Evolutionary conservation across 345 rosid species (phyloP), one percentile per base, ranked within the genome.

Genomic region (Rhizophora mangle): DNA sequence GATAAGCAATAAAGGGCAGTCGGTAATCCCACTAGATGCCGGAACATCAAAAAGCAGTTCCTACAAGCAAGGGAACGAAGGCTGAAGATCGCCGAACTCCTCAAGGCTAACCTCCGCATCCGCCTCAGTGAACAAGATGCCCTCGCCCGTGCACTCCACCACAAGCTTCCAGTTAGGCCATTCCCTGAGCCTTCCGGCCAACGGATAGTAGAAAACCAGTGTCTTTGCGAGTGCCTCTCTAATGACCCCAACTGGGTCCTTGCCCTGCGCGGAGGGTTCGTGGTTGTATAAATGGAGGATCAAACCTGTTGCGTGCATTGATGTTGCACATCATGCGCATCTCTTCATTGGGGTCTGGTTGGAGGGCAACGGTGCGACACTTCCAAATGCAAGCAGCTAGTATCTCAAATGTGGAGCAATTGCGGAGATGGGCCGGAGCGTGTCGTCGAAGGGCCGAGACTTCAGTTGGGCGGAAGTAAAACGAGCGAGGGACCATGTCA

Each of bases 81-180:
- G 77, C 2, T 67, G 62, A 36, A 73, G 71, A 52, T 73, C 77
- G 0, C 77, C 77, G 11, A 67, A 67, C 3, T 73, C 34, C 6
- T 67, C 49, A 2, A 73, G 68, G 9, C 58, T 13, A 20, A 73
- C 58, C 43, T 73, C 62, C 1, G 72, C 77, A 8, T 67, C 68
- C 15, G 72, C 77, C 36, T 67, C 77, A 2, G 62, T 59, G 18
- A 73, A 73, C 57, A 67, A 1, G 11, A 73, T 36, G 31, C 76
- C 76, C 37, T 73, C 76, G 18, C 71, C 76, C 0, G 56, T 73
- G 1, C 76, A 73, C 29, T 73, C 76, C 67, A 73, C 76, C 29
- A 29, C 36, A n/a, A 73, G 67, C 56, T 72, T 72, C 6, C 34
- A 0, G 34, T 31, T 31, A 31, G 34, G 6, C 34, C 34, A 31